phyloP scores from a whole-genome alignment of 345 rosid species.

The Bruguiera sexangula region DNA sequence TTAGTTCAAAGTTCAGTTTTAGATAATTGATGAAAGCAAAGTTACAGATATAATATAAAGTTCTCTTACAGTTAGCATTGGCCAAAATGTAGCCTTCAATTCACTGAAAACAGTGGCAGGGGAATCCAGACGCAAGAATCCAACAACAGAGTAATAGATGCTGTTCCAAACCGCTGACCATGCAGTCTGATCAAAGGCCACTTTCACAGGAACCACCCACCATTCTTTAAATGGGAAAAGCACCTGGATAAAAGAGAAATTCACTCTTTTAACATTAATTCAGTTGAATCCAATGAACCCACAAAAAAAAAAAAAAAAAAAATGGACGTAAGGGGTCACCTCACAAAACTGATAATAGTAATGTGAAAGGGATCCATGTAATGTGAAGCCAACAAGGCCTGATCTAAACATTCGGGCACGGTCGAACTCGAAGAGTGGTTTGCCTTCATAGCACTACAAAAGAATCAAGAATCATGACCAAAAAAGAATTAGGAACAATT shows the following conservation, averaged over 20 bases:
- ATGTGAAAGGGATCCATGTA: constrained; percentile 92
- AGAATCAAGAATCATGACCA: neutral
- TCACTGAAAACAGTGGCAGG: constrained; percentile 62
- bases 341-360: constrained; percentile 91
- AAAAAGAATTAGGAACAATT: constrained; percentile 2
- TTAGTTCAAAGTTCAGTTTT: neutral
- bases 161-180: constrained; percentile 97
- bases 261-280: neutral
- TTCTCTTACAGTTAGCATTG: constrained; percentile 76
- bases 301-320: neutral
- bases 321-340: constrained; percentile 26
- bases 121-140: constrained; percentile 78
- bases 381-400: constrained; percentile 87
- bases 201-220: constrained; percentile 99
- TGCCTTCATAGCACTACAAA: constrained; percentile 79
- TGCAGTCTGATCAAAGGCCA: constrained; percentile 79
- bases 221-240: constrained; percentile 86
- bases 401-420: constrained; percentile 83
- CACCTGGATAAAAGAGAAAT: constrained; percentile 31
- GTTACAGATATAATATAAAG: neutral
- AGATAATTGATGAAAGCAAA: neutral
- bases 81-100: constrained; percentile 70
- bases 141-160: constrained; percentile 66
- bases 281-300: neutral
- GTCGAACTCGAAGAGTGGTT: constrained; percentile 82